Evolutionary conservation across 1,139 yeast genomes (phyloP).

Genomic region (Yamadazyma jaroonii): DNA sequence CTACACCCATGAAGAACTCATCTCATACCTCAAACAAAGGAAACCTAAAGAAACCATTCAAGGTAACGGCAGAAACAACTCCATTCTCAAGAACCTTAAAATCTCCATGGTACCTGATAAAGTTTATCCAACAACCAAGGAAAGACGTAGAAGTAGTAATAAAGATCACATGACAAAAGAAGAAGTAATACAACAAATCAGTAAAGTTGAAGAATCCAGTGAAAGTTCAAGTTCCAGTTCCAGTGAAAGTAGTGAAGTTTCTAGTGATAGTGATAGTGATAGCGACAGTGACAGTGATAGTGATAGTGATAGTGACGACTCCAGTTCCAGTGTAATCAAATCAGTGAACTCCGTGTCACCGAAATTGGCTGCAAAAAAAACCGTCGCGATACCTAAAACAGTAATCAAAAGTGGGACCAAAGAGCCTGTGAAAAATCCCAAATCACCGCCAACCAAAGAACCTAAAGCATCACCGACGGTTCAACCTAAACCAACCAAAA

Average conservation of each 20-base stretch:
- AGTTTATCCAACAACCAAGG: conserved; percentile 10
- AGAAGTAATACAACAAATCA: neutral
- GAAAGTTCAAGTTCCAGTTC: neutral
- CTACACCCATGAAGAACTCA: conserved; percentile 10
- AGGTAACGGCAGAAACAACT: conserved; percentile 1
- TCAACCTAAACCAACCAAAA: too few species aligned
- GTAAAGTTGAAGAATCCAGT: neutral
- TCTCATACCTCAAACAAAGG: conserved; percentile 4
- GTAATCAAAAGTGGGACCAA: too few species aligned
- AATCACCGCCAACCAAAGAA: too few species aligned
- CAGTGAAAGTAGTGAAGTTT: conserved; percentile 3
- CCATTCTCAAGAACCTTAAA: conserved; percentile 10
- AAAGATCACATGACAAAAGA: conserved; percentile 1
- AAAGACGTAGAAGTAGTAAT: conserved; percentile 6
- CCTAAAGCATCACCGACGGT: too few species aligned
- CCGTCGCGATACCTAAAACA: too few species aligned
- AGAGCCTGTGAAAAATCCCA: too few species aligned
- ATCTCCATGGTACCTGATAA: conserved; percentile 14
- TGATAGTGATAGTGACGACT: conserved; percentile 10
- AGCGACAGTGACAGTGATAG: conserved; percentile 6
- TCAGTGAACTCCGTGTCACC: too few species aligned
- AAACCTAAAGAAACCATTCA: neutral
- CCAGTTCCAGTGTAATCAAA: neutral
- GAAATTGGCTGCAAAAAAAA: too few species aligned
- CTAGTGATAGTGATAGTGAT: conserved; percentile 10